Percentiles rank a stretch among this genome's conserved stretches.
Conservation (phyloP, 2,329 filamentous ascomycete genomes). For the Colletotrichum neosansevieriae region DNA sequence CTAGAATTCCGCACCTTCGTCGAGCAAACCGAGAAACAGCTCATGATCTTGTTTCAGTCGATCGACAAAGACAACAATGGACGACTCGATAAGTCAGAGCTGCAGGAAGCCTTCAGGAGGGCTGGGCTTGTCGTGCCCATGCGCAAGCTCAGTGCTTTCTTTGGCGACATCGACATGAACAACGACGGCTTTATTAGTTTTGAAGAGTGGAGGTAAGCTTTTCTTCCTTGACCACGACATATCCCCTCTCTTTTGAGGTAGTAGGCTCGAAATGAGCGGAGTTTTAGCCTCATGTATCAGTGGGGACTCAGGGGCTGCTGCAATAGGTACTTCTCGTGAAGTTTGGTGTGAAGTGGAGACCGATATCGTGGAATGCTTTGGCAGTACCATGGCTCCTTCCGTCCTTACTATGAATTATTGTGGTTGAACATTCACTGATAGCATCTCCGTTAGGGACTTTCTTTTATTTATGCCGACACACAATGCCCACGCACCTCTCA, state of each 20-base stretch:
- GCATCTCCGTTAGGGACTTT: conserved; percentile 75
- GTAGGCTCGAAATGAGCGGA: neutral
- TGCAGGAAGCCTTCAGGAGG: conserved; percentile 80
- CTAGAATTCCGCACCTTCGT: conserved; percentile 92
- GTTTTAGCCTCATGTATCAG: conserved; percentile 1
- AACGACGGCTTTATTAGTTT: conserved; percentile 90
- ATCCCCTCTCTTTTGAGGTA: neutral
- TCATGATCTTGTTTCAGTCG: conserved; percentile 83
- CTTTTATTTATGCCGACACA: conserved; percentile 84
- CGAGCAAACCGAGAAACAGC: conserved; percentile 85
- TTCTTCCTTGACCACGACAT: neutral
- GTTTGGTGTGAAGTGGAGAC: neutral
- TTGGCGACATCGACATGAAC: conserved; percentile 89
- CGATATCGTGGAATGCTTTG: neutral
- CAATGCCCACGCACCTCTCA: conserved; percentile 76
- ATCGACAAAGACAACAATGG: conserved; percentile 91
- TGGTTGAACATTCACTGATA: conserved; percentile 19
- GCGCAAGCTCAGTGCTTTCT: conserved; percentile 85
- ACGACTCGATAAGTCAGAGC: conserved; percentile 86
- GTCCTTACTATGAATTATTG: neutral
- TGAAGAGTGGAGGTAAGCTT: conserved; percentile 91
- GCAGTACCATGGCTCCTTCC: neutral
- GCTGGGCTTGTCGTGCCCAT: conserved; percentile 84
- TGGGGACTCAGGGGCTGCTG: conserved; percentile 17
- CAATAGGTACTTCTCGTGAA: conserved; percentile 9